Conservation (phyloP, 164 flowering plant genomes). For the Paratinospora sagittata region DNA sequence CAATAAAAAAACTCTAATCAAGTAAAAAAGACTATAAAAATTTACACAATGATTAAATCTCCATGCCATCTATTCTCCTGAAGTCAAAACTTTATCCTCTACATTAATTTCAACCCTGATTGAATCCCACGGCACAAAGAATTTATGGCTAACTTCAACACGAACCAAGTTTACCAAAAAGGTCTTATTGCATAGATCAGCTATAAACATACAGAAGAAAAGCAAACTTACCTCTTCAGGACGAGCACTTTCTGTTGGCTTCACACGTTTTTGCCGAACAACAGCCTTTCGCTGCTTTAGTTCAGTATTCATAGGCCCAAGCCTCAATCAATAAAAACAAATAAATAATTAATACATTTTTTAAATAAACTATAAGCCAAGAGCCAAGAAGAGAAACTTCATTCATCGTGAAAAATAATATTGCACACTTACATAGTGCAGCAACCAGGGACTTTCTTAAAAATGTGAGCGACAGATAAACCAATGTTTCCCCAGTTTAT, state of each 20-base stretch:
- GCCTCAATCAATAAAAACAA: constrained; percentile 34
- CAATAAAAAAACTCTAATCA: no score
- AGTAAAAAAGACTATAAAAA: no score
- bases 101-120: no score
- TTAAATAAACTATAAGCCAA: neutral
- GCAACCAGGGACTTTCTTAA: constrained; percentile 43
- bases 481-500: constrained; percentile 71
- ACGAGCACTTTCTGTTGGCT: constrained; percentile 36
- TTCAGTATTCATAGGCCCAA: constrained; percentile 83
- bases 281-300: constrained; percentile 53
- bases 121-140: no score
- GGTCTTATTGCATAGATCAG: no score
- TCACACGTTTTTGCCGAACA: constrained; percentile 35
- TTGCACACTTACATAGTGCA: constrained; percentile 56
- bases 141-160: no score
- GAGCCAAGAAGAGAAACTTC: neutral
- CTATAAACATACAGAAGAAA: no score
- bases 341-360: neutral
- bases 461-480: constrained; percentile 39
- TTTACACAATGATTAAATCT: no score
- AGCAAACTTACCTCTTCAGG: constrained; percentile 63
- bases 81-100: no score
- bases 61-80: no score
- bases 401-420: neutral
- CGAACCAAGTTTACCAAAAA: no score